These are phyloP conservation scores for Colletotrichum somersetense DNA, from an alignment of 2,329 filamentous ascomycete species.

Conservation along the genomic window DNA sequence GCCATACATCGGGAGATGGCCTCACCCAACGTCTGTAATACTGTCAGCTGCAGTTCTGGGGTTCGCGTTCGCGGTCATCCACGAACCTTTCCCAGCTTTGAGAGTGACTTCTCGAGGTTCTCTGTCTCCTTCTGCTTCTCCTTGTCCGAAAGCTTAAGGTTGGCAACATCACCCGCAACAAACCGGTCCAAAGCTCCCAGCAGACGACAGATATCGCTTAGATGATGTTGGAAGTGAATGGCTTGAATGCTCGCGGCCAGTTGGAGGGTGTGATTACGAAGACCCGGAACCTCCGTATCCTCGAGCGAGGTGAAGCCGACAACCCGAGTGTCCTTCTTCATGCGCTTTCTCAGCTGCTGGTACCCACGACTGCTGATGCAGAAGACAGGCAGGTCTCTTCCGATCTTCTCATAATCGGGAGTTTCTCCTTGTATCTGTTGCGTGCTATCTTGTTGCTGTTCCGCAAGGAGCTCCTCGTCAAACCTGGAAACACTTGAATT, in stretches of 20 bases:
- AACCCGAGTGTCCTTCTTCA: slow-evolving; percentile 64
- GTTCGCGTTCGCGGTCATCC: not conserved
- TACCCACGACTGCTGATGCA: slow-evolving; percentile 74
- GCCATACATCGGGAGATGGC: not conserved
- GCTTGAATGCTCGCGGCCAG: slow-evolving; percentile 59
- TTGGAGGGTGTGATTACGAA: slow-evolving; percentile 70
- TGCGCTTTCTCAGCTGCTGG: slow-evolving; percentile 69
- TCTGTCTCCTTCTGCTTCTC: slow-evolving; percentile 12
- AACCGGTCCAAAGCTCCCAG: slow-evolving; percentile 23
- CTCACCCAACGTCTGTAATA: slow-evolving; percentile 11
- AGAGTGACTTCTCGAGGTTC: slow-evolving; percentile 1
- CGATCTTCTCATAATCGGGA: slow-evolving; percentile 70
- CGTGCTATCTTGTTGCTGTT: not conserved
- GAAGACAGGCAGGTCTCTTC: slow-evolving; percentile 69
- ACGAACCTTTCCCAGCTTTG: slow-evolving; percentile 17
- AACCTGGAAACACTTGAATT: too few relatives aligned
- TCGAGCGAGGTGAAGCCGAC: slow-evolving; percentile 64
- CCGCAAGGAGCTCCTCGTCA: slow-evolving; percentile 27
- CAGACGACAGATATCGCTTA: slow-evolving; percentile 13
- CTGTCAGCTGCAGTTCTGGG: not conserved
- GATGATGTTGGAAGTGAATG: slow-evolving; percentile 2
- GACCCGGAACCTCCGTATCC: slow-evolving; percentile 70
- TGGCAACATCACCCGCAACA: slow-evolving; percentile 4
- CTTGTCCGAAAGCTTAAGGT: slow-evolving; percentile 5
- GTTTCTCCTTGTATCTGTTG: slow-evolving; percentile 51